phyloP scores from a whole-genome alignment of 2,329 filamentous ascomycete species.

The Fusarium poae region DNA sequence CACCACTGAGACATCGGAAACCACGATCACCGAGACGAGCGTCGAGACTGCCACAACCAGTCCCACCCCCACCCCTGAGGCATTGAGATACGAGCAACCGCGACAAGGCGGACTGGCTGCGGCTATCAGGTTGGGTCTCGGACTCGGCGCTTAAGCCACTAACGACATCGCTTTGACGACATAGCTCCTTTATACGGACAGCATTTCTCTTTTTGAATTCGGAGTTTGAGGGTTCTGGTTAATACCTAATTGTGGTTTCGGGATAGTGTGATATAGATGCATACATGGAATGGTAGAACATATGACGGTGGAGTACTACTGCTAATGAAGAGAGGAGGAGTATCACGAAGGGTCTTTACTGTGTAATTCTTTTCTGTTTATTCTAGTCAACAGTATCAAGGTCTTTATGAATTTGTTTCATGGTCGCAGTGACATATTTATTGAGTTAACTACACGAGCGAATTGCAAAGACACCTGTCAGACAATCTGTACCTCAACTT shows the following conservation, averaged over 20 bases:
- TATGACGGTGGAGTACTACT: conserved; percentile 2
- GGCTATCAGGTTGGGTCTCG: conserved; percentile 13
- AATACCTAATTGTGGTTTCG: conserved; percentile 34
- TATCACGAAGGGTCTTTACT: conserved; percentile 15
- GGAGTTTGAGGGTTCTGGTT: conserved; percentile 34
- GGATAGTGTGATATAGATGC: conserved; percentile 19
- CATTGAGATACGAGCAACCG: conserved; percentile 14
- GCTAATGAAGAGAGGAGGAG: conserved; percentile 1
- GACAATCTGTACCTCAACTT: neutral
- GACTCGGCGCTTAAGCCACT: conserved; percentile 10
- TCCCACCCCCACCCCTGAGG: conserved; percentile 7
- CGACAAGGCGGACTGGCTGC: conserved; percentile 3
- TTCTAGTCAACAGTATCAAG: conserved; percentile 24
- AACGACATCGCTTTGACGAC: conserved; percentile 16
- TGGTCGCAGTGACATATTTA: neutral
- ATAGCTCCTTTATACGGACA: conserved; percentile 34
- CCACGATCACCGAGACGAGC: neutral
- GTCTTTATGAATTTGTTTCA: neutral
- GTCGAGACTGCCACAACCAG: conserved; percentile 6
- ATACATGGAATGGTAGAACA: conserved; percentile 18
- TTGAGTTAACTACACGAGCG: neutral
- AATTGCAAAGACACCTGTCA: neutral
- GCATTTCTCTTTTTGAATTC: conserved; percentile 25
- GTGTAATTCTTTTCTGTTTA: conserved; percentile 35
- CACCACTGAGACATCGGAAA: neutral